Evolutionary conservation across 2,329 filamentous ascomycete genomes (phyloP), one percentile per base, ranked within the genome.

Genomic region (Phyllosticta citrichinensis): DNA sequence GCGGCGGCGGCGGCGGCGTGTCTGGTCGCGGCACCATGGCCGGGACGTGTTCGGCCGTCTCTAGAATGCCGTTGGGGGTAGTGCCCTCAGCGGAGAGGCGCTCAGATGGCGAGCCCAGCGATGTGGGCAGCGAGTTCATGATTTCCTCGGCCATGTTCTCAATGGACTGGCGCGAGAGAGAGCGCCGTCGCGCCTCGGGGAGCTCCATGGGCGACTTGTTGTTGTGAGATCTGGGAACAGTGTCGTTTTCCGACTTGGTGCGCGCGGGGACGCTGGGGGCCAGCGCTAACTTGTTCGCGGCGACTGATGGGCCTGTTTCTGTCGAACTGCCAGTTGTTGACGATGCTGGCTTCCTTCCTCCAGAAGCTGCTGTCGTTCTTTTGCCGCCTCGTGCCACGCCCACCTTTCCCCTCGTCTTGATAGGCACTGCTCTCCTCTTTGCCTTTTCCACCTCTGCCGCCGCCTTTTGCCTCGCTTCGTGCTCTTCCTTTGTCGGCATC

Each of bases 401-500:
- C 12, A 58, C 47, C 52, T 70, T 74, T 1, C 66, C 60, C 19
- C 66, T 60, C 1, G 70, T 58, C 64, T 74, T 78, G 60, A 71
- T 73, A 0, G 71, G 64, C 2, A 68, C 68, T 51, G 60, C 17
- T 33, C 61, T 64, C 35, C 63, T 62, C n/a, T 69, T 70, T 56
- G 74, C 73, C 62, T 74, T 75, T 55, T 74, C 73, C 24, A 69
- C 70, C 51, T 76, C 74, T n/a, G 75, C 71, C 0, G 69, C 65
- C n/a, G 67, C 68, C 58, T 74, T 76, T 57, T 77, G 71, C 22
- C 79, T 72, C 8, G 75, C 76, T 27, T 83, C 80, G 63, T 84
- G 76, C 66, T 85, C 82, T 66, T 85, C 82, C 22, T 78, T 78
- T 0, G 81, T 76, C 0, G 81, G 81, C 57, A 85, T 74, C 63